Evolutionary conservation across 2,329 filamentous ascomycete genomes (phyloP).

Genomic region (Cercospora sp.): DNA sequence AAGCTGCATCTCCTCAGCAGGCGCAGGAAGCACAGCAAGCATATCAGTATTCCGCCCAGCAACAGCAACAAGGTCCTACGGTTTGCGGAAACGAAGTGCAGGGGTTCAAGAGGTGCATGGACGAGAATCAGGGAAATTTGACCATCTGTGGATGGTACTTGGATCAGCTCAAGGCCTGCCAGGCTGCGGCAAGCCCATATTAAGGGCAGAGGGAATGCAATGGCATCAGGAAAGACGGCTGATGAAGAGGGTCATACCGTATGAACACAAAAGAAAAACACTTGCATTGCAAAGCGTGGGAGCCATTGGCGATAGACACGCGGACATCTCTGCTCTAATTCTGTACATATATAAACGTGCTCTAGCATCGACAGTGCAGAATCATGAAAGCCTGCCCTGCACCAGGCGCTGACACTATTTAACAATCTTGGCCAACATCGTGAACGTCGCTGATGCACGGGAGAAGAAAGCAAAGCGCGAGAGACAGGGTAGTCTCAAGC

Average conservation of each 20-base stretch:
- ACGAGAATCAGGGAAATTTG: conserved; percentile 91
- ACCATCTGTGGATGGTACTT: conserved; percentile 97
- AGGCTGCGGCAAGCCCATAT: conserved; percentile 51
- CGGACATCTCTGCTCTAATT: background rate
- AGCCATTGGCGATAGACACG: background rate
- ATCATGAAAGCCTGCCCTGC: background rate
- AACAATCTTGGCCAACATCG: background rate
- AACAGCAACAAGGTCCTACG: conserved; percentile 40
- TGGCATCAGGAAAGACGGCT: background rate
- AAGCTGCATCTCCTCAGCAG: conserved; percentile 49
- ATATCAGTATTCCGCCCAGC: conserved; percentile 14
- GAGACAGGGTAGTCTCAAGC: background rate
- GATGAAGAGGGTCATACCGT: background rate
- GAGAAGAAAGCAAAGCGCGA: background rate
- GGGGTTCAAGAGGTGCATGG: conserved; percentile 93
- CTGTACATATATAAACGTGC: background rate
- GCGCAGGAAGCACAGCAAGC: conserved; percentile 27
- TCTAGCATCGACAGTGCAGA: background rate
- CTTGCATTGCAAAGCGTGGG: background rate
- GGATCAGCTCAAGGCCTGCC: conserved; percentile 71
- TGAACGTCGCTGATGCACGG: background rate
- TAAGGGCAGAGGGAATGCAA: conserved; percentile 32
- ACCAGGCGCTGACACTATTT: background rate
- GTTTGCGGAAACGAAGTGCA: conserved; percentile 74
- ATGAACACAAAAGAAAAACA: background rate